A percentile compares a stretch with the other conserved stretches of the same genome.
Conservation (phyloP, 2,329 filamentous ascomycete genomes). For the Beauveria scarabaeidicola region DNA sequence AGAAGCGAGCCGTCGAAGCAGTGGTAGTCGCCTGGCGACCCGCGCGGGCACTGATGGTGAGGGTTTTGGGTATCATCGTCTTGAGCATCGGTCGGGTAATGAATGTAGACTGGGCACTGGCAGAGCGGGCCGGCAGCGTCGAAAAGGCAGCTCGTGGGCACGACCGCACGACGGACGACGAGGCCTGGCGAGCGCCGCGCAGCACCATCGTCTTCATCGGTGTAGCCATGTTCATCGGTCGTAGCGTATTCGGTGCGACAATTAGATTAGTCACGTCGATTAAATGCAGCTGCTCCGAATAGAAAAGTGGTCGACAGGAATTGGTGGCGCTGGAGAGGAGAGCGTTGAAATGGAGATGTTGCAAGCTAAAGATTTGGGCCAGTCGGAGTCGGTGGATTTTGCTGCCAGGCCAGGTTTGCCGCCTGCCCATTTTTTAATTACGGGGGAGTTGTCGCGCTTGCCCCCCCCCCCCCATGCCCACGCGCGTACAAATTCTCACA, state of each 20-base stretch:
- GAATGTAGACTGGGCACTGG: not conserved
- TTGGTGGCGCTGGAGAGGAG: not conserved
- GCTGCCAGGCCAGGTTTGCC: not conserved
- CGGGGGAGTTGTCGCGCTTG: not conserved
- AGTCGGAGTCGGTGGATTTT: not conserved
- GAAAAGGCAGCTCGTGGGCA: slow-evolving; percentile 4
- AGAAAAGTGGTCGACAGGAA: not conserved
- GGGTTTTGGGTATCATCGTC: slow-evolving; percentile 9
- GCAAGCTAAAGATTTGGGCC: not conserved
- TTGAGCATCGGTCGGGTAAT: not conserved
- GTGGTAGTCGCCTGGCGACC: not conserved
- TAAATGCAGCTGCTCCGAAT: not conserved
- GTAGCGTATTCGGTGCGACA: not conserved
- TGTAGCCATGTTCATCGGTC: not conserved
- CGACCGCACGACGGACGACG: not conserved
- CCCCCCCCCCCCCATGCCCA: not conserved
- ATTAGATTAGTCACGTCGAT: not conserved
- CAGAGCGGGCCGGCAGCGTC: not conserved
- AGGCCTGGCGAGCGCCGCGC: slow-evolving; percentile 2
- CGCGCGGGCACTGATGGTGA: slow-evolving; percentile 11
- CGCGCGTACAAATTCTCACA: not conserved
- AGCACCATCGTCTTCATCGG: slow-evolving; percentile 9
- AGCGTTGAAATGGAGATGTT: not conserved
- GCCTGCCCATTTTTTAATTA: not conserved
- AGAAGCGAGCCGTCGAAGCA: slow-evolving; percentile 15